Evolutionary conservation across 768 basidiomycete species (phyloP), one percentile per base, ranked within the genome.

Genomic region (Daedalea quercina): DNA sequence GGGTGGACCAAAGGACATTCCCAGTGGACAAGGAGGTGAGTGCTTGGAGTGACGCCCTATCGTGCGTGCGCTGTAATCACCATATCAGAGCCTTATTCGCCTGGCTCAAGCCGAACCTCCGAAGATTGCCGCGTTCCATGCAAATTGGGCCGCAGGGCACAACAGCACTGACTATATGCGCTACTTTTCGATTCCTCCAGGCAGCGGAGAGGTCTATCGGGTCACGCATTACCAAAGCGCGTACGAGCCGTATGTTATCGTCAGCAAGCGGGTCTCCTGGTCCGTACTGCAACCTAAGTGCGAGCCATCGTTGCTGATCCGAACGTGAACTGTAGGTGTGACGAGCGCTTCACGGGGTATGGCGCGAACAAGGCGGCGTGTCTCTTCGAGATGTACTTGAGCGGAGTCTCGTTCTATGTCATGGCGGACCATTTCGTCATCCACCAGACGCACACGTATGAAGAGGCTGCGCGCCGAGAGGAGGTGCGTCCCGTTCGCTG

Each of bases 341-440:
- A 94, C 60, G 90, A 93, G 65, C 80, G 90, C 31, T 94, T 94
- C 62, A 77, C 92, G 44, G 92, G 92, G 1, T 94, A 94, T 65
- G 92, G 92, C 3, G 90, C 84, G 1, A 94, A 94, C 73, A 94
- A 94, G 67, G 92, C 92, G 1, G 91, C 93, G 9, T 94, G 92
- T 63, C 75, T 93, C 34, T 93, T 87, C 64, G 92, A 92, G 66
- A 89, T 94, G 81, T 91, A 90, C 69, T 72, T 94, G 7, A 84
- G 89, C 12, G 92, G 92, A 2, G 78, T 92, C 35, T 83, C 83
- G 22, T 93, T 82, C 68, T 90, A 85, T 63, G 88, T 94, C 24
- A 77, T 94, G 12, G 73, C 85, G 11, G 90, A 94, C 65, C 90
- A 94, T 67, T 94, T 94, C 62, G 73, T 94, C 55, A 81, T 93